Conservation (phyloP, 2,329 filamentous ascomycete species). For the Thielaviopsis euricoi region DNA sequence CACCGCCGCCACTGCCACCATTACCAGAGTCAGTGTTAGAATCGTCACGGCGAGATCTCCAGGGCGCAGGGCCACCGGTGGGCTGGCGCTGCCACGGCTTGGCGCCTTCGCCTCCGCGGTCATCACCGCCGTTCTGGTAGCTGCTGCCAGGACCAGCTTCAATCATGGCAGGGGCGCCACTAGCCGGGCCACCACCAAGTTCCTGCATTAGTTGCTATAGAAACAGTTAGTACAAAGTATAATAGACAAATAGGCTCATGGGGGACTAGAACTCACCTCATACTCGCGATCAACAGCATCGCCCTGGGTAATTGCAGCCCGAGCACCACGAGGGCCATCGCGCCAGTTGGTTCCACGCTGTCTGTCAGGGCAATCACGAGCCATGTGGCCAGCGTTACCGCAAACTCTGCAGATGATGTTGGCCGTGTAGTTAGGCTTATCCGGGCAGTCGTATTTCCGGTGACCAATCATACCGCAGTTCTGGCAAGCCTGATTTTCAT, state of each 20-base stretch:
- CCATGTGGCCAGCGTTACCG: conserved; percentile 96
- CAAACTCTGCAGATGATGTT: conserved; percentile 98
- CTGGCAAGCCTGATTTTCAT: conserved; percentile 98
- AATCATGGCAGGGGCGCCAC: conserved; percentile 55
- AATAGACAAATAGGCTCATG: background rate
- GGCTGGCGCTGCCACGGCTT: conserved; percentile 85
- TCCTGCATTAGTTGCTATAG: conserved; percentile 89
- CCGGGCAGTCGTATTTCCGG: conserved; percentile 95
- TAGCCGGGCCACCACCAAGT: conserved; percentile 58
- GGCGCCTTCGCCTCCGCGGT: conserved; percentile 30
- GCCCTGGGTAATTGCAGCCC: conserved; percentile 44
- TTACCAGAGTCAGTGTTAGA: conserved; percentile 29
- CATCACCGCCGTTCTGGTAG: conserved; percentile 38
- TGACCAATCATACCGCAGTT: conserved; percentile 99
- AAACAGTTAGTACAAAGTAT: conserved; percentile 24
- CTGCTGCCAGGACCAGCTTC: conserved; percentile 60
- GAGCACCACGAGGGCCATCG: conserved; percentile 40
- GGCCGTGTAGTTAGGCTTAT: conserved; percentile 96
- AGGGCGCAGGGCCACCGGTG: conserved; percentile 70
- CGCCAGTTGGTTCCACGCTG: conserved; percentile 85
- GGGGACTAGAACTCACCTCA: conserved; percentile 50
- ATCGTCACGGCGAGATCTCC: conserved; percentile 42
- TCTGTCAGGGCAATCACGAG: conserved; percentile 88
- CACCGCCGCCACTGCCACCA: conserved; percentile 22
- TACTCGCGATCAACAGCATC: conserved; percentile 88